These are phyloP conservation scores for Ceratocystis cubensis DNA, from an alignment of 2,329 filamentous ascomycete genomes.

Conservation along the genomic window DNA sequence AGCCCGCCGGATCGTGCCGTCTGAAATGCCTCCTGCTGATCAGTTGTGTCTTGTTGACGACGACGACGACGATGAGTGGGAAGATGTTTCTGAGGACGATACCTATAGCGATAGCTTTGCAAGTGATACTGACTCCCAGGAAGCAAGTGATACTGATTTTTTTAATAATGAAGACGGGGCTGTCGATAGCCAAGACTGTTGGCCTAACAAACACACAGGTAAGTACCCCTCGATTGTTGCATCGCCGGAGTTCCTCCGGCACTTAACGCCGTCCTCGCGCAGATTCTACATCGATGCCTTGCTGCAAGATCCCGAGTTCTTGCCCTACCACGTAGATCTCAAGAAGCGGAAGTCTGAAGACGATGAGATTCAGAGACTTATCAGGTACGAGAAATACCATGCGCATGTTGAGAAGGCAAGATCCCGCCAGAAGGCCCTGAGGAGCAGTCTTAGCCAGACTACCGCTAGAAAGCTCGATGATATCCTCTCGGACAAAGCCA, in stretches of 20 bases:
- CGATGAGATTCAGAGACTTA: background rate
- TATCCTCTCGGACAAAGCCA: background rate
- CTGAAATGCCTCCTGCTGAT: background rate
- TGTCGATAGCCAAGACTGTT: background rate
- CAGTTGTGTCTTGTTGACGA: background rate
- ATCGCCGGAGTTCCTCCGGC: background rate
- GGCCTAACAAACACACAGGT: background rate
- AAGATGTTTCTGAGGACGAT: background rate
- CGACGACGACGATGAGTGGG: background rate
- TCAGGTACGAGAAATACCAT: background rate
- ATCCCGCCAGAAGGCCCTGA: background rate
- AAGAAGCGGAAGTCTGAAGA: background rate
- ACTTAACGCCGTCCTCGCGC: background rate
- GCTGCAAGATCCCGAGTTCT: background rate
- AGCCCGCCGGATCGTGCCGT: background rate
- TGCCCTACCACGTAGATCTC: background rate
- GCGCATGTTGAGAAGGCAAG: background rate
- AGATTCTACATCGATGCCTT: background rate
- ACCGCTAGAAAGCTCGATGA: background rate
- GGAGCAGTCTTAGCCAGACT: background rate
- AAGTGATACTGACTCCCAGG: background rate
- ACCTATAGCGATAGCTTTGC: background rate
- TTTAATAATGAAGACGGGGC: background rate
- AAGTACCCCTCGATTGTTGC: background rate
- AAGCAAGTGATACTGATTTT: background rate